Base-by-base conservation (phyloP, 306 rosid species). In the Rubus idaeus region DNA sequence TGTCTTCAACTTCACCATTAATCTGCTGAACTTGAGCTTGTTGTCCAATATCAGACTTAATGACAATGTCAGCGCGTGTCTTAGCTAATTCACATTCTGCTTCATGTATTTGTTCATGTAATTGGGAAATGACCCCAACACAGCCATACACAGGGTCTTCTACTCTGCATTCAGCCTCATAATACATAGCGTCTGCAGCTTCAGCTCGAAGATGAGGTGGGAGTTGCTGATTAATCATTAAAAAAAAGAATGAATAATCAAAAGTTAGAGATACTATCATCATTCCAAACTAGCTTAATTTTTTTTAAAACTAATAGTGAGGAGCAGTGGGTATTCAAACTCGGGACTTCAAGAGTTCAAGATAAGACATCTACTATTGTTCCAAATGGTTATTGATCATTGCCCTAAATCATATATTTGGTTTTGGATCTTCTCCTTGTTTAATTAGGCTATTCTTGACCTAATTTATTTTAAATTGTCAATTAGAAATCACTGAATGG, bases 91-190 rank as follows among this genome's bases (percentile, higher is more conserved):
- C 86, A 55, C 73, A 51, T 73, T 91, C 89, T 46, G 84, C 73
- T 9, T 51, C 65, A n/a, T 75, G 68, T 4, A 92, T 81, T 77
- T 88, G 80, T 67, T 90, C 79, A 77, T 83, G 79, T 73, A 90
- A 82, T 58, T 81, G 84, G 41, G 89, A 84, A 64, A 92, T 82
- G 49, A 91, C 74, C 16, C 89, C 83, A 60, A 81, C 97, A 76
- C 92, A 87, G 0, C 97, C 97, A 71, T 92, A 92, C 57, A 92
- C 85, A 8, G 91, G 94, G 26, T 95, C 90, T 79, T 86, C 78
- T 60, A 84, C 82, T 73, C 93, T 83, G 55, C 86, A 84, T 46
- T 83, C 74, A 40, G 96, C 96, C 78, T 95, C 93, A 58, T 70
- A 88, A 70, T 82, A 77, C 58, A 90, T 44, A 13, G 87, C 55